Evolutionary conservation across 176 grass and related monocot genomes (phyloP).

Genomic region (Chloris gayana): DNA sequence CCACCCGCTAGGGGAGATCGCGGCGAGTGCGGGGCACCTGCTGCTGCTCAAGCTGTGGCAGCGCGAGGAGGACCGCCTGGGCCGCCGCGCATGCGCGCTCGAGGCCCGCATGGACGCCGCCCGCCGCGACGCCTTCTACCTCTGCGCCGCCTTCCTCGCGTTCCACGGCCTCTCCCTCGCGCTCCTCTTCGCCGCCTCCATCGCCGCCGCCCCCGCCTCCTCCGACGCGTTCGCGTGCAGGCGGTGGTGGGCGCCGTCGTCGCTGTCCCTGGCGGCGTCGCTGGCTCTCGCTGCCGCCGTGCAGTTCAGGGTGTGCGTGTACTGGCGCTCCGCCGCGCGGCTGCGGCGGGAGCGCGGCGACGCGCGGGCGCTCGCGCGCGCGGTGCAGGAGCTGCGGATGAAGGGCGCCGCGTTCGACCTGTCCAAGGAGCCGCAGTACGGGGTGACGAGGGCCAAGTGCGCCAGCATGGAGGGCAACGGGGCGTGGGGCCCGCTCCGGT

Average conservation of each 20-base stretch:
- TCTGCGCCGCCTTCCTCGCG: constrained; percentile 85
- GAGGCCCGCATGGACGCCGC: constrained; percentile 65
- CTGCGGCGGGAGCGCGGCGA: constrained; percentile 68
- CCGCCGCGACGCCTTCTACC: constrained; percentile 72
- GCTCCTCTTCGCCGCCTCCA: constrained; percentile 77
- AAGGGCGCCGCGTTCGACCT: constrained; percentile 80
- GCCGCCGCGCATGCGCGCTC: constrained; percentile 54
- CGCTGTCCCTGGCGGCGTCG: constrained; percentile 62
- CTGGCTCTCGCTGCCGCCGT: constrained; percentile 69
- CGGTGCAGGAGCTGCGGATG: constrained; percentile 78
- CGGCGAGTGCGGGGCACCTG: constrained; percentile 73
- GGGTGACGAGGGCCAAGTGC: constrained; percentile 69
- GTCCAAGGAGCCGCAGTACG: constrained; percentile 79
- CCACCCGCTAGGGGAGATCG: constrained; percentile 79
- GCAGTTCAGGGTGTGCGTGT: constrained; percentile 61
- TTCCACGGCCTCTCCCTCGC: constrained; percentile 81
- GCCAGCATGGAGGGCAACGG: constrained; percentile 67
- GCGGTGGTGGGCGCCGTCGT: constrained; percentile 82
- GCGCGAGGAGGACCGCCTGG: constrained; percentile 73
- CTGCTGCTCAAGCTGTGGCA: constrained; percentile 92
- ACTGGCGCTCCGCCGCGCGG: constrained; percentile 60
- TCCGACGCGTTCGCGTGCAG: constrained; percentile 24
- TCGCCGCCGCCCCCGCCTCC: background rate
- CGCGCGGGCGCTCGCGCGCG: constrained; percentile 63
- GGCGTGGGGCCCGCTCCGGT: constrained; percentile 62